Conservation (phyloP, 495 filamentous ascomycete species). For the Glonium stellatum region DNA sequence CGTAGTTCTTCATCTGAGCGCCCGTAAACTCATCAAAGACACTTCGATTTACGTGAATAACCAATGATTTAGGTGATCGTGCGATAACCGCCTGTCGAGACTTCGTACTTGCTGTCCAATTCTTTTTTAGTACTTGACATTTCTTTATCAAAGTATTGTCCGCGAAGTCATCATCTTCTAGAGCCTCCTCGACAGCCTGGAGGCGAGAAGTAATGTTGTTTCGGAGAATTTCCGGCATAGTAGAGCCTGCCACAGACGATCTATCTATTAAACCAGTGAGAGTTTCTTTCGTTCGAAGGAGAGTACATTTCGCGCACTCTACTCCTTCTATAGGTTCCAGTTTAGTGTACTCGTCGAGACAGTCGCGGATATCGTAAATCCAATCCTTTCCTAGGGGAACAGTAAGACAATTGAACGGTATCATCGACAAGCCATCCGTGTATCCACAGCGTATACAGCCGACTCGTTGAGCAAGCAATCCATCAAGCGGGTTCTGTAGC, state of each 20-base stretch:
- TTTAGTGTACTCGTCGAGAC: conserved; percentile 75
- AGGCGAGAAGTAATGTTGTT: conserved; percentile 44
- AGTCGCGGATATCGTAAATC: conserved; percentile 62
- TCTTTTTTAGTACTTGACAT: conserved; percentile 65
- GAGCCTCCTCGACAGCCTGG: conserved; percentile 54
- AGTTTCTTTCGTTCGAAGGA: conserved; percentile 50
- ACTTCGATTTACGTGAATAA: conserved; percentile 85
- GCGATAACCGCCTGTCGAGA: conserved; percentile 83
- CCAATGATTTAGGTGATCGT: conserved; percentile 68
- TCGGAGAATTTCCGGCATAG: conserved; percentile 28
- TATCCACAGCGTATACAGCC: conserved; percentile 80
- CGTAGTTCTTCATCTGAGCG: conserved; percentile 71
- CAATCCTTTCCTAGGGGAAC: conserved; percentile 57
- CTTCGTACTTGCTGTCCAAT: conserved; percentile 65
- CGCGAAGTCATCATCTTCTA: conserved; percentile 73
- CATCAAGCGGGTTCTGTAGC: conserved; percentile 68
- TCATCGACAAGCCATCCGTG: conserved; percentile 78
- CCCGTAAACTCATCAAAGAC: conserved; percentile 79
- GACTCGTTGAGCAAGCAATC: conserved; percentile 80
- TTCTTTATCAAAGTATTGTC: conserved; percentile 65
- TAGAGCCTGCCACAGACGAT: conserved; percentile 11
- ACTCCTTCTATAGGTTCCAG: conserved; percentile 81
- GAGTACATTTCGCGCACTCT: conserved; percentile 85
- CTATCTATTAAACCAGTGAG: conserved; percentile 41
- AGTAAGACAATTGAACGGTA: conserved; percentile 90